Evolutionary conservation across 2,329 filamentous ascomycete genomes (phyloP), one percentile per base, ranked within the genome.

Genomic region (Colletotrichum lindemuthianum): DNA sequence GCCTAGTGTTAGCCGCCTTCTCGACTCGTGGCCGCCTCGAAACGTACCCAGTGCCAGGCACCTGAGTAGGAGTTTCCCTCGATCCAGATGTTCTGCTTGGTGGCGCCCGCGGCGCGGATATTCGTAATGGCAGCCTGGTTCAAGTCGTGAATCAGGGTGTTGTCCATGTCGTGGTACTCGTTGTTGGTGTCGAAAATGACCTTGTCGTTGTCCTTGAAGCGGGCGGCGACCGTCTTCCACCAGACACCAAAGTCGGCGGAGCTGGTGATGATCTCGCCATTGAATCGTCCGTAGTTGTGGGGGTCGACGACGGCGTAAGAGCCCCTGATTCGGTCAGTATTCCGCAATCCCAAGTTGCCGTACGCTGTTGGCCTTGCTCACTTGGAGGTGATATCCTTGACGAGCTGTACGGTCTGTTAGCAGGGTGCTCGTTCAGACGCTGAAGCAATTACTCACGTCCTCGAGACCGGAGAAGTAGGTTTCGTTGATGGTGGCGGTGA

Each of bases 171-270:
- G 73, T 88, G 78, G 73, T 84, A 87, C 75, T 88, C 85, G 73
- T 87, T 88, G 80, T 87, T 87, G 68, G 83, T 86, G 73, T 87
- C 84, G 68, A 86, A 86, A 72, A 87, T 79, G 69, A 87, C 84
- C 55, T 79, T 78, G 41, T 74, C 68, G 75, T 87, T 83, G 69
- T 71, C 70, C 63, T 76, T 78, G 73, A 85, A 87, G 49, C 79
- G 72, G 7, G 73, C 75, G 6, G 84, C 85, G 16, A 86, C 71
- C 37, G 79, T 84, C 58, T 74, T 76, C 82, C 84, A 87, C 76
- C 81, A 88, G 8, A 81, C 76, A 53, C 79, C 73, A 75, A 88
- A 88, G 66, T 80, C 80, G 34, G 72, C 68, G 7, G 78, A 78
- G 66, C 81, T 78, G 52, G 75, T 81, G 71, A 86, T 85, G 73